A percentile compares a stretch with the other conserved stretches of the same genome.
Conservation (phyloP, 163 green algal species). For the Chlamydomonas reinhardtii region DNA sequence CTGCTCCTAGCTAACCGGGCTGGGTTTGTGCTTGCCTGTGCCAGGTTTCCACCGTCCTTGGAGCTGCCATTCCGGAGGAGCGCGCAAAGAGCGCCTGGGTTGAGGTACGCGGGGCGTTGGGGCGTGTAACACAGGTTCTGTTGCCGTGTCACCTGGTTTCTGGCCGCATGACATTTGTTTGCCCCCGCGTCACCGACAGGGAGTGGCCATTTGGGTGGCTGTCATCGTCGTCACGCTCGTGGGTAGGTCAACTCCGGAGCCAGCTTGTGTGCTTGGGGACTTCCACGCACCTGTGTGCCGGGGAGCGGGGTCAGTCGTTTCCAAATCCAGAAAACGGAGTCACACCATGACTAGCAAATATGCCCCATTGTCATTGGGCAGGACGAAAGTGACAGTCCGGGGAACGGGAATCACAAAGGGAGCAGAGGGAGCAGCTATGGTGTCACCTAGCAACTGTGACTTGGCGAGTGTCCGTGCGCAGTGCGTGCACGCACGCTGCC, state of each 20-base stretch:
- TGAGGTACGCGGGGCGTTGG: conserved; percentile 64
- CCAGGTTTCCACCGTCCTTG: conserved; percentile 88
- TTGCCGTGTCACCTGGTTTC: background rate
- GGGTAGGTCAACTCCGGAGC: too few species aligned
- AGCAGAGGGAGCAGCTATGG: too few species aligned
- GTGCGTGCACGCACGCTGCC: too few species aligned
- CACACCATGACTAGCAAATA: too few species aligned
- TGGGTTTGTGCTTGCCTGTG: background rate
- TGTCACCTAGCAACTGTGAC: too few species aligned
- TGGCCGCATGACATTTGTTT: background rate
- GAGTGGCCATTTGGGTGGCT: conserved; percentile 93
- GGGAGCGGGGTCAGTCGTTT: too few species aligned
- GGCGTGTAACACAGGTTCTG: background rate
- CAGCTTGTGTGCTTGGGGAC: too few species aligned
- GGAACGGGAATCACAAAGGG: background rate
- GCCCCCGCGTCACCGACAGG: conserved; percentile 47
- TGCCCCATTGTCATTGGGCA: too few species aligned
- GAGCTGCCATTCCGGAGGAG: conserved; percentile 83
- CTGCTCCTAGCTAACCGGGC: background rate
- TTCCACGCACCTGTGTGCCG: too few species aligned
- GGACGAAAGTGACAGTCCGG: background rate
- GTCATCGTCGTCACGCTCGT: conserved; percentile 92
- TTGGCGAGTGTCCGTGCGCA: too few species aligned
- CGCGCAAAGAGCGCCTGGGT: conserved; percentile 85
- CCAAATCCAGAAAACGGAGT: too few species aligned